Conservation (phyloP, 2,329 filamentous ascomycete species). For the Ilyonectria mors-panacis region DNA sequence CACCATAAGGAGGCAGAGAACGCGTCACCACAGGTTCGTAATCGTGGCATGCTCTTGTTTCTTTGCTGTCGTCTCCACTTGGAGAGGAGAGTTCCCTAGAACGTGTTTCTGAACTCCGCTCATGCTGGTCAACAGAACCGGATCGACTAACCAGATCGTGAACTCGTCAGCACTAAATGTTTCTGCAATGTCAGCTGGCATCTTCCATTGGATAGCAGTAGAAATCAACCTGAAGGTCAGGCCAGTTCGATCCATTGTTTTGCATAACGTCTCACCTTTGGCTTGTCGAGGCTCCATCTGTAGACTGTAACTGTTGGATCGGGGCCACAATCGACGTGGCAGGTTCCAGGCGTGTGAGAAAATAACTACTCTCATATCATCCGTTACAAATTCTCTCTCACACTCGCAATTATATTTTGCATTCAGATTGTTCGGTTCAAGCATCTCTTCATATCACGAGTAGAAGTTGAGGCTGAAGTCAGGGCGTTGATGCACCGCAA, state of each 20-base stretch:
- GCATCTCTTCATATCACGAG: neutral
- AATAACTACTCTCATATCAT: neutral
- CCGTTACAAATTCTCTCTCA: neutral
- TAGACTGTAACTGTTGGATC: neutral
- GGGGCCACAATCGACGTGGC: neutral
- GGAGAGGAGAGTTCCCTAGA: neutral
- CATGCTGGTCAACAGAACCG: neutral
- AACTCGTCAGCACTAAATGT: neutral
- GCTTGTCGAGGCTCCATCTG: neutral
- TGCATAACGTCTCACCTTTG: neutral
- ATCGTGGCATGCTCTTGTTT: neutral
- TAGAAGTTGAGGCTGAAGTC: no score
- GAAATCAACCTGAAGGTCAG: neutral
- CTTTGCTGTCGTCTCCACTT: neutral
- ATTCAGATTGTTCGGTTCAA: neutral
- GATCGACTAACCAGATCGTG: neutral
- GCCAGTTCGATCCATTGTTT: neutral
- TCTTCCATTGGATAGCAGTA: neutral
- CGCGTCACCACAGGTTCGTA: slow-evolving; percentile 18
- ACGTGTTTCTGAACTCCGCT: neutral
- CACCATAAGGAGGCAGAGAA: neutral
- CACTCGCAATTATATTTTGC: neutral
- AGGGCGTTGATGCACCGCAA: neutral
- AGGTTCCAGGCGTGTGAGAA: neutral
- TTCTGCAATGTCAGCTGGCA: neutral